Conservation (phyloP, 805 yeast species). For the Tetrapisispora pingtungensis region DNA sequence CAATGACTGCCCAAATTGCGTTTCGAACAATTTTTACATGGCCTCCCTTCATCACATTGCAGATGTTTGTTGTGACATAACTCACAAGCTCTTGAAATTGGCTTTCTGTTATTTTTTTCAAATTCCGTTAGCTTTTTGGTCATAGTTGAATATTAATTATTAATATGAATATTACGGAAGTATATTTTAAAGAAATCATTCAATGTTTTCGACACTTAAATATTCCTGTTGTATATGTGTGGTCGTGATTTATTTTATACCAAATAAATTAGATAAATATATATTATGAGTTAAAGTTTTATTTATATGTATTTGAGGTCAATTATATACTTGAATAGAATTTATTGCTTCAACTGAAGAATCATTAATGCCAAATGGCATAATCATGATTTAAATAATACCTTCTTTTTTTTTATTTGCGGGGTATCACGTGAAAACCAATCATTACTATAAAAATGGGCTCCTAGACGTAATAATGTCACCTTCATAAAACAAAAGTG, state of each 20-base stretch:
- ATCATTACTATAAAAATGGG: too few species aligned
- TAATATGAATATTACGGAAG: neutral
- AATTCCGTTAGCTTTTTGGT: conserved; percentile 27
- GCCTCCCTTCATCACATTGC: conserved; percentile 58
- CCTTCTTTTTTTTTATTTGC: neutral
- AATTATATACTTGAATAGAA: too few species aligned
- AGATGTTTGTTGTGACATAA: conserved; percentile 67
- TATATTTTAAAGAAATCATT: neutral
- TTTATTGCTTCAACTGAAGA: too few species aligned
- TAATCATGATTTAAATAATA: too few species aligned
- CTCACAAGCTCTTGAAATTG: conserved; percentile 59
- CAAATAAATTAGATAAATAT: too few species aligned
- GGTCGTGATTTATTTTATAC: too few species aligned
- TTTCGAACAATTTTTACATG: conserved; percentile 62
- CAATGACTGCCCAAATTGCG: conserved; percentile 48
- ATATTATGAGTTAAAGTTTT: too few species aligned
- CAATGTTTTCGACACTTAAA: neutral
- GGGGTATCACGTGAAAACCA: conserved; percentile 1
- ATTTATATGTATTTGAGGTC: too few species aligned
- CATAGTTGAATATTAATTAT: neutral
- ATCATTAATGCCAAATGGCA: too few species aligned
- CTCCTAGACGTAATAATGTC: too few species aligned
- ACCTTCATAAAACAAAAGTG: too few species aligned
- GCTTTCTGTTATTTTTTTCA: conserved; percentile 46
- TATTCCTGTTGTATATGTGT: too few species aligned